Conservation (phyloP, 768 basidiomycete genomes). For the Naganishia friedmannii region DNA sequence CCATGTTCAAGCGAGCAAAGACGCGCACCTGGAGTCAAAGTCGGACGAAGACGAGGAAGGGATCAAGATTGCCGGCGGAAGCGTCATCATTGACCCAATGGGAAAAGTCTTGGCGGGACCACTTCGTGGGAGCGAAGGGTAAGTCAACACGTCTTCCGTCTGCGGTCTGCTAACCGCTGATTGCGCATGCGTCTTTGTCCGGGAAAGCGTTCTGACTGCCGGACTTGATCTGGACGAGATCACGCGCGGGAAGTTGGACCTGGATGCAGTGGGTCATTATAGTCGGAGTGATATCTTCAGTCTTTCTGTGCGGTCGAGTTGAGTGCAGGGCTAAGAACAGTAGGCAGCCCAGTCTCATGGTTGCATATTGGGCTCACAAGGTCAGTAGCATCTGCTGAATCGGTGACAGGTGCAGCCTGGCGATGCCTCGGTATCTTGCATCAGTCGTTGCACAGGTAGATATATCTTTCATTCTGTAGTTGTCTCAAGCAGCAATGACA, state of each 20-base stretch:
- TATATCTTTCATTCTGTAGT: no score
- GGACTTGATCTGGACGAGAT: conserved; percentile 64
- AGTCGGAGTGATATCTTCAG: conserved; percentile 53
- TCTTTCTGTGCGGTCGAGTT: conserved; percentile 26
- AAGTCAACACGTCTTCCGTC: conserved; percentile 47
- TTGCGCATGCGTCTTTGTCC: background rate
- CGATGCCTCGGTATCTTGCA: no score
- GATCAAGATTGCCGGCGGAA: conserved; percentile 64
- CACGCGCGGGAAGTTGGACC: conserved; percentile 62
- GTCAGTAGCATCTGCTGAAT: no score
- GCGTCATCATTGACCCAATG: conserved; percentile 62
- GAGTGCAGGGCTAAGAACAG: background rate
- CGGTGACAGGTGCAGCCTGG: no score
- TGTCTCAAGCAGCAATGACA: no score
- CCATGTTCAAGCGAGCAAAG: conserved; percentile 27
- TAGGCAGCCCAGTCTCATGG: no score
- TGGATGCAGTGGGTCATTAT: conserved; percentile 66
- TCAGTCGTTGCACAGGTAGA: no score
- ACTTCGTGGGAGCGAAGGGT: conserved; percentile 58
- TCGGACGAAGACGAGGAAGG: conserved; percentile 54
- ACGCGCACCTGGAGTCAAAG: conserved; percentile 54
- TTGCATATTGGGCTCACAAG: no score
- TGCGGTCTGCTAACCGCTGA: background rate
- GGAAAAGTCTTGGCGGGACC: conserved; percentile 65
- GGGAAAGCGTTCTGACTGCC: conserved; percentile 45